These are phyloP conservation scores for Boletales sp. DNA, from an alignment of 768 basidiomycete species.

Conservation along the genomic window DNA sequence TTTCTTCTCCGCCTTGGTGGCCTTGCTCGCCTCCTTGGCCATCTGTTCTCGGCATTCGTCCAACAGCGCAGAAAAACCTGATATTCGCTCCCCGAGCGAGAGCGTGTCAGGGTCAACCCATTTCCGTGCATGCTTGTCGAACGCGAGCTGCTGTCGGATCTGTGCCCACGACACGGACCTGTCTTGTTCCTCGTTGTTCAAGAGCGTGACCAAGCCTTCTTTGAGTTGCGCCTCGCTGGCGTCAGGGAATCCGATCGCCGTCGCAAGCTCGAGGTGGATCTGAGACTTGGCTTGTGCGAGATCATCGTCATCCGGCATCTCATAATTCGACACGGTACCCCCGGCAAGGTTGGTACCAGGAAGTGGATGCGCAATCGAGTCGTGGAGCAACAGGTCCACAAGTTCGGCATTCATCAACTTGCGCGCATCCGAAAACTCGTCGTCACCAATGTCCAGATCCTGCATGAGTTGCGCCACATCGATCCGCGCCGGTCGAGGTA, in stretches of 20 bases:
- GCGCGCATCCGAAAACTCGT: constrained; percentile 48
- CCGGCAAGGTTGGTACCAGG: constrained; percentile 84
- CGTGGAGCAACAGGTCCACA: constrained; percentile 76
- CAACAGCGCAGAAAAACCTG: constrained; percentile 62
- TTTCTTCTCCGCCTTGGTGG: constrained; percentile 87
- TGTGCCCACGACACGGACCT: constrained; percentile 70
- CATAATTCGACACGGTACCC: constrained; percentile 62
- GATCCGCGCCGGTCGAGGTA: constrained; percentile 86
- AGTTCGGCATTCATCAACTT: constrained; percentile 76
- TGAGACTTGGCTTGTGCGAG: constrained; percentile 64
- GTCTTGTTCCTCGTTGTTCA: constrained; percentile 59
- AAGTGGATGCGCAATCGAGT: constrained; percentile 81
- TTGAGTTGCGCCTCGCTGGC: constrained; percentile 77
- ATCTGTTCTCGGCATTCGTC: constrained; percentile 65
- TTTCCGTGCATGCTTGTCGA: constrained; percentile 47
- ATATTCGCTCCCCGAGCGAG: constrained; percentile 53
- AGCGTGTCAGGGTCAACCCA: constrained; percentile 70
- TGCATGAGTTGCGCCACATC: constrained; percentile 63
- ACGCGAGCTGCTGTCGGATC: constrained; percentile 58
- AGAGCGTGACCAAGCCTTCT: constrained; percentile 64
- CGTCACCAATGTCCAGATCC: constrained; percentile 51
- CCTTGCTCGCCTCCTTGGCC: constrained; percentile 76
- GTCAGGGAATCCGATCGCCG: constrained; percentile 77
- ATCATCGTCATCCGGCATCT: constrained; percentile 72
- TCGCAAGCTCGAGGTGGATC: constrained; percentile 80